Conservation (phyloP, 192 early-diverging fungal species). For the Haplosporangium gracile region DNA sequence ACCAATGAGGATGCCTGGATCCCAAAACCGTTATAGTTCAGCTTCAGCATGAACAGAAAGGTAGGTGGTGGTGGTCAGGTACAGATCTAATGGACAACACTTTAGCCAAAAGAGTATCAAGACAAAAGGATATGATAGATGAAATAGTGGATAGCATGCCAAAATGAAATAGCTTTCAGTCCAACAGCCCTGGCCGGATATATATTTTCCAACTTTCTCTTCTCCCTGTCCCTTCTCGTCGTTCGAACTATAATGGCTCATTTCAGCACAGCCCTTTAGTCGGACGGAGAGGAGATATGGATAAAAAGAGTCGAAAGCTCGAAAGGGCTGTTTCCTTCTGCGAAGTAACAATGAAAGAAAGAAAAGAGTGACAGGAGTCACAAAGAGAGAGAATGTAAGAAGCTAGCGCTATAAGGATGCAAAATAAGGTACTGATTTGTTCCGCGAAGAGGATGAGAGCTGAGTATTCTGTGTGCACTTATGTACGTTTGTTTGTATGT, state of each 20-base stretch:
- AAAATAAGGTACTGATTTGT: conserved; percentile 11
- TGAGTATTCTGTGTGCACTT: background rate
- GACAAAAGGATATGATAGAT: background rate
- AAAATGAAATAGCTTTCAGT: background rate
- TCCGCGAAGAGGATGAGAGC: conserved; percentile 10
- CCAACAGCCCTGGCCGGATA: background rate
- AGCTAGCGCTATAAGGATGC: background rate
- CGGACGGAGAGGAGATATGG: background rate
- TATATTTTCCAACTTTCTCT: background rate
- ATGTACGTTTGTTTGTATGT: background rate
- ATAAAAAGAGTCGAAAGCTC: background rate
- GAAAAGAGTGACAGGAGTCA: background rate
- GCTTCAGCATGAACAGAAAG: background rate
- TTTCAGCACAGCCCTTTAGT: background rate
- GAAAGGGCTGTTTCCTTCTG: background rate
- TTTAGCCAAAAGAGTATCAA: background rate
- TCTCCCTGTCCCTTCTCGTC: no score
- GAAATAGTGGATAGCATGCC: background rate
- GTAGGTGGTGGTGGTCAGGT: background rate
- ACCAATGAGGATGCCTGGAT: background rate
- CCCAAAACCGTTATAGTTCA: background rate
- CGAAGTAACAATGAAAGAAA: background rate
- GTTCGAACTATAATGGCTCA: background rate
- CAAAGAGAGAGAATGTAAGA: background rate
- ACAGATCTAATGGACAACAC: background rate